phyloP scores from a whole-genome alignment of 257 asterid genomes.

The Solanum dulcamara region DNA sequence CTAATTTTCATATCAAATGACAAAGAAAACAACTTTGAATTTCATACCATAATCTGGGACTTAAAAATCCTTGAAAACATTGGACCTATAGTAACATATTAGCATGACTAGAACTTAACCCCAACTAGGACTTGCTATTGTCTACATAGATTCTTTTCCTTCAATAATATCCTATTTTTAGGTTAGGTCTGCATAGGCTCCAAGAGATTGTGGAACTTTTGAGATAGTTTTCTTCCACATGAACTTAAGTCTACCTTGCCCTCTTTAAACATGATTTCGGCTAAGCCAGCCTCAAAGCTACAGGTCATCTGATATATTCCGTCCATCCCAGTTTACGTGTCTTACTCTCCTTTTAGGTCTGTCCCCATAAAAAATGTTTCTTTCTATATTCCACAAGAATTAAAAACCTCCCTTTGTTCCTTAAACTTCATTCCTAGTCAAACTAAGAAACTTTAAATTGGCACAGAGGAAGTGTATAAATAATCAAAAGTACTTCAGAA shows the following conservation, averaged over 20 bases:
- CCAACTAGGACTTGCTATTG: neutral
- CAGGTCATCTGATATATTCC: too few species aligned
- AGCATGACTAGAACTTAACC: neutral
- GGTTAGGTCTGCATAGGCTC: neutral
- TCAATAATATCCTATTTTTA: neutral
- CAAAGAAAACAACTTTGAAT: neutral
- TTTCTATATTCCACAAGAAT: neutral
- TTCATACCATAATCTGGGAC: neutral
- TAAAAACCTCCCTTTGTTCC: neutral
- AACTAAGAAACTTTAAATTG: neutral
- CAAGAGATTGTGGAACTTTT: neutral
- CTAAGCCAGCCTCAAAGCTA: too few species aligned
- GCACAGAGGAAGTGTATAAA: neutral
- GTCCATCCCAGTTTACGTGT: too few species aligned
- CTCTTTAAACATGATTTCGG: neutral
- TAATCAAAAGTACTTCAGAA: neutral
- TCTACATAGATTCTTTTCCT: neutral
- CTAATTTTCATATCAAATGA: neutral
- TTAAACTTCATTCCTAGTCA: neutral
- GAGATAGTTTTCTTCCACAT: neutral
- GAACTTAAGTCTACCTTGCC: neutral
- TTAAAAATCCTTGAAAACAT: neutral
- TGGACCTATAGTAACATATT: neutral
- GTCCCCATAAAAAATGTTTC: too few species aligned
- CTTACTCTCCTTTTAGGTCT: too few species aligned